Percentiles rank a stretch among this genome's conserved stretches.
Evolutionary conservation across 1,139 yeast species (phyloP).

Genomic region (Wickerhamiella pararugosa): DNA sequence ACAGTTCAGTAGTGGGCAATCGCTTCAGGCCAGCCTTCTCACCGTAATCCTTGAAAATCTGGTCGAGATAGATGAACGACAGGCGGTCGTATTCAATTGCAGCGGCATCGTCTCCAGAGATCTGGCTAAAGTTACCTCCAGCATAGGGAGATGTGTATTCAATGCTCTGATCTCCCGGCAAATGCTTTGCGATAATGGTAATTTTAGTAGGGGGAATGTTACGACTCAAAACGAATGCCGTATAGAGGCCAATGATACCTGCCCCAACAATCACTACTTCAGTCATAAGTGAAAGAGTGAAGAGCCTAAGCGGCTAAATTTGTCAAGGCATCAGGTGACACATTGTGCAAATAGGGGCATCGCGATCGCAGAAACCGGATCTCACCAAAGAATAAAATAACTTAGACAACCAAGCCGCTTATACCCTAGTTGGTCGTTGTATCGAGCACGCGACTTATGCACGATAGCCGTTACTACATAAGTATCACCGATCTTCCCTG

Average conservation of each 20-base stretch:
- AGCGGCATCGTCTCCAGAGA: conserved; percentile 41
- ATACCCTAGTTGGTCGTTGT: no score
- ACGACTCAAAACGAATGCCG: conserved; percentile 36
- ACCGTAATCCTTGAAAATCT: conserved; percentile 36
- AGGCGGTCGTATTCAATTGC: conserved; percentile 39
- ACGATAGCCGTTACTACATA: no score
- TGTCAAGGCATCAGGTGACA: no score
- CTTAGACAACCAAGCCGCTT: no score
- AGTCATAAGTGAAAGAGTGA: not conserved
- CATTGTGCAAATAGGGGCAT: no score
- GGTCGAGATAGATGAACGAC: conserved; percentile 36
- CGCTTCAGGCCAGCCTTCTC: conserved; percentile 42
- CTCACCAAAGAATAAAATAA: no score
- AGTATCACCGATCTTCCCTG: no score
- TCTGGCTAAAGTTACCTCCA: conserved; percentile 38
- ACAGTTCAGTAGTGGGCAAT: conserved; percentile 38
- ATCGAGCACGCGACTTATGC: no score
- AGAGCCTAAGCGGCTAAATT: no score
- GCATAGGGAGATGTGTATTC: conserved; percentile 53
- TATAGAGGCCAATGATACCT: conserved; percentile 61
- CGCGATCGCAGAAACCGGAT: no score
- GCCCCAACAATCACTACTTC: conserved; percentile 27
- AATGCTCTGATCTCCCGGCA: conserved; percentile 62
- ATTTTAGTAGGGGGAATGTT: conserved; percentile 35
- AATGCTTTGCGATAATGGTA: conserved; percentile 42